Conservation (phyloP, 345 rosid species). For the Cardamine chenopodiifolia region DNA sequence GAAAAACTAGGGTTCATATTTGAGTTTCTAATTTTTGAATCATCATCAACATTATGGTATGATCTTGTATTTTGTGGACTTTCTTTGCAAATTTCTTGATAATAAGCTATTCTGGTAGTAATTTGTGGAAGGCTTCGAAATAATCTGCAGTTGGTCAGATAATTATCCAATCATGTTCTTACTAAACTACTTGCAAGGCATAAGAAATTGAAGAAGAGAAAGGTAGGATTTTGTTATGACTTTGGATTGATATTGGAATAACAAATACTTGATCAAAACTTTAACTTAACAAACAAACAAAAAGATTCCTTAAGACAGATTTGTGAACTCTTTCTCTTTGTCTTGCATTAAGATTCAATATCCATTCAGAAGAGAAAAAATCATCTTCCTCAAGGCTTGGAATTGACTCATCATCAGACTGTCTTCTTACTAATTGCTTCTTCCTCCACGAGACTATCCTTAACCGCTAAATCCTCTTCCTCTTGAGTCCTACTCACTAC, state of each 20-base stretch:
- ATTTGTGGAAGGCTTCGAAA: too few relatives aligned
- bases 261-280: constrained; percentile 1
- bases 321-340: constrained; percentile 4
- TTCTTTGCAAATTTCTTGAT: background rate
- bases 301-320: background rate
- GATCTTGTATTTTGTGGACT: background rate
- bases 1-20: background rate
- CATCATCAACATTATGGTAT: background rate
- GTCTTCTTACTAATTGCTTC: constrained; percentile 18
- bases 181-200: too few relatives aligned
- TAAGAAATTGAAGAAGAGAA: too few relatives aligned
- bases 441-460: constrained; percentile 33
- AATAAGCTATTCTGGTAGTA: background rate
- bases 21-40: background rate
- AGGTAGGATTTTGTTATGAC: too few relatives aligned
- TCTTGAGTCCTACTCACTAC: background rate
- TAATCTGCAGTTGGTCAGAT: too few relatives aligned
- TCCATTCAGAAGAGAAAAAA: constrained; percentile 38
- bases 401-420: constrained; percentile 36
- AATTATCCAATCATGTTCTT: too few relatives aligned
- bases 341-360: constrained; percentile 25
- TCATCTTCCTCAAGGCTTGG: constrained; percentile 34
- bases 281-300: background rate
- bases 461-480: constrained; percentile 15
- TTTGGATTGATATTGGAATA: too few relatives aligned